Conservation (phyloP, 192 early-diverging fungal genomes). For the Entomortierella lignicola region DNA sequence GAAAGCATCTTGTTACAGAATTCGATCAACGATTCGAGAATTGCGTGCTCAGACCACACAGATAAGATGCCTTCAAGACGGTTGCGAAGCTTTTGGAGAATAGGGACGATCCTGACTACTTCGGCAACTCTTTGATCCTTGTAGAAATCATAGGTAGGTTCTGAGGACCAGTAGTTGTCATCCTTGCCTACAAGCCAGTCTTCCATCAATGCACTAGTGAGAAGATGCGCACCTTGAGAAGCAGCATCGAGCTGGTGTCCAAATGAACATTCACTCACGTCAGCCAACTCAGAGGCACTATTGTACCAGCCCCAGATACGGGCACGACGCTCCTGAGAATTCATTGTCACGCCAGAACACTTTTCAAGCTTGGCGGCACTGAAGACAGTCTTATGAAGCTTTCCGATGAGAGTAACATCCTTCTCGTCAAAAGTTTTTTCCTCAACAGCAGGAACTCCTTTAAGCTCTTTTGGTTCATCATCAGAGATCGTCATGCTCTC, state of each 20-base stretch:
- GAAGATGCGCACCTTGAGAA: slow-evolving; percentile 62
- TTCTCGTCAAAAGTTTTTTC: slow-evolving; percentile 59
- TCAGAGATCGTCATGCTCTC: slow-evolving; percentile 58
- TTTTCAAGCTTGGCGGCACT: slow-evolving; percentile 32
- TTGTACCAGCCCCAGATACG: slow-evolving; percentile 57
- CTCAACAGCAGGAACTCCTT: slow-evolving; percentile 40
- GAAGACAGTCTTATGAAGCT: slow-evolving; percentile 59
- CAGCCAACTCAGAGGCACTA: slow-evolving; percentile 57
- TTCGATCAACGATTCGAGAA: slow-evolving; percentile 80
- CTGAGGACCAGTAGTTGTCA: slow-evolving; percentile 52
- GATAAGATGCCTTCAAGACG: slow-evolving; percentile 72
- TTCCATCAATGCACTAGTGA: slow-evolving; percentile 64
- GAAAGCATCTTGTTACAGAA: slow-evolving; percentile 66
- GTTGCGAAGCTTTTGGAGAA: slow-evolving; percentile 70
- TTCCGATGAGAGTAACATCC: slow-evolving; percentile 62
- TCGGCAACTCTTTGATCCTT: slow-evolving; percentile 82
- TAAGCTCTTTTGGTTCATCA: slow-evolving; percentile 24
- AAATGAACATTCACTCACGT: slow-evolving; percentile 59
- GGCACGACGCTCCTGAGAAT: slow-evolving; percentile 31
- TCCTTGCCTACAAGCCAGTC: slow-evolving; percentile 55
- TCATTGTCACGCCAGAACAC: slow-evolving; percentile 28
- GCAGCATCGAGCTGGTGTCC: slow-evolving; percentile 60
- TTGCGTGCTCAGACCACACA: slow-evolving; percentile 93
- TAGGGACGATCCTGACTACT: slow-evolving; percentile 69
- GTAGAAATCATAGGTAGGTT: slow-evolving; percentile 91